Evolutionary conservation across 2,329 filamentous ascomycete genomes (phyloP), one percentile per base, ranked within the genome.

Genomic region (Aspergillus clavatus): DNA sequence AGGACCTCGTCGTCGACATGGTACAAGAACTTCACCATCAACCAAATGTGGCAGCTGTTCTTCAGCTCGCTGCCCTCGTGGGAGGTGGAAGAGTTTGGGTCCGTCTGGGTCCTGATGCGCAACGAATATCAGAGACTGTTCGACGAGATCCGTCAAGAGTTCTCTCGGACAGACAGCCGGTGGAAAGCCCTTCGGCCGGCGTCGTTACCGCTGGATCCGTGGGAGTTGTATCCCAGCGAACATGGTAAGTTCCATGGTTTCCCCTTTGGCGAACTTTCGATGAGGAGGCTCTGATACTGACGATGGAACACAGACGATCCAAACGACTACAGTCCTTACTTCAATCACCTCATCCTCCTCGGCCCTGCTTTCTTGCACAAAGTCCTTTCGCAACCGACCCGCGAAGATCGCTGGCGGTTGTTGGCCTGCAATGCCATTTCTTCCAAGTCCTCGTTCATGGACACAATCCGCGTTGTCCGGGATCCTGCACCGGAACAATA

Each of bases 31-130:
- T 53, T 53, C 31, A 45, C 40, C 3, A 42, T 47, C 26, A 27
- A 49, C 27, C 43, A 49, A 19, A 51, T 53, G 37, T 53, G 51
- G 51, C 40, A 39, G 24, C 42, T 49, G n/a, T 47, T 51, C 35
- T 53, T 53, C 39, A 40, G 43, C 18, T 37, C 45, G 2, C 47
- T 53, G 45, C 35, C 51, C 2, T 46, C 51, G 2, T 53, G 51
- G 51, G 48, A 53, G 19, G 46, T 53, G 6, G 51, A 53, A 22
- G 51, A 53, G 27, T 53, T 53, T 18, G 51, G 51, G 16, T 51
- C 40, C 16, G 41, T 51, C 12, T 51, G 45, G 43, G 39, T 42
- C 3, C 46, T 51, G 26, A 37, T 49, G n/a, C 48, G 47, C 5
- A 29, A 51, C 14, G 36, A 46, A 19, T 53, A 51, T 19, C 43